These are phyloP conservation scores for Lagenidium giganteum DNA, from an alignment of 352 stramenopile genomes.

Conservation along the genomic window DNA sequence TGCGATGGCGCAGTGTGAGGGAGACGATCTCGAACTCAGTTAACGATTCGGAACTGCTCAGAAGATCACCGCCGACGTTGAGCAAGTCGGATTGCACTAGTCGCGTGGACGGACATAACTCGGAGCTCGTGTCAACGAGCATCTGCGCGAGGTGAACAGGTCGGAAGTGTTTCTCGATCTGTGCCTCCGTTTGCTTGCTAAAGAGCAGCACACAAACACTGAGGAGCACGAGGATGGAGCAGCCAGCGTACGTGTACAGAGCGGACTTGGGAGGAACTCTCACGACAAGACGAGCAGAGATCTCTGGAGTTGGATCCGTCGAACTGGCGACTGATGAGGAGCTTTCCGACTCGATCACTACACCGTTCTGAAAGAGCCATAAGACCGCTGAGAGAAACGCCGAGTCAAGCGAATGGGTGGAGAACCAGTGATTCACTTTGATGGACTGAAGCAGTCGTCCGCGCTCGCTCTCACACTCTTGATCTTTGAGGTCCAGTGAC, in stretches of 20 bases:
- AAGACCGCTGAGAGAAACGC: conserved; percentile 6
- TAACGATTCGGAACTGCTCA: conserved; percentile 12
- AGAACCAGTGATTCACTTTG: conserved; percentile 15
- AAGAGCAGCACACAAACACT: conserved; percentile 17
- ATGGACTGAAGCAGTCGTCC: conserved; percentile 13
- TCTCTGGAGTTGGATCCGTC: background rate
- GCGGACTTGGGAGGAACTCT: conserved; percentile 7
- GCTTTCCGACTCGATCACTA: conserved; percentile 1
- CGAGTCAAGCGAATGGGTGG: background rate
- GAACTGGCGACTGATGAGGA: background rate
- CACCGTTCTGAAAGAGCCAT: conserved; percentile 19
- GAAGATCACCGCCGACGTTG: conserved; percentile 12
- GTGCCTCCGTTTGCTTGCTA: conserved; percentile 16
- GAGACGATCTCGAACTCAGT: conserved; percentile 20
- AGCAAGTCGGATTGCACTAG: conserved; percentile 18
- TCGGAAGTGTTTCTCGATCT: conserved; percentile 16
- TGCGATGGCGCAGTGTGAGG: conserved; percentile 17
- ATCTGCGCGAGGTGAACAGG: conserved; percentile 19
- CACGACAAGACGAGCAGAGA: conserved; percentile 7
- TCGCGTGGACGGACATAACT: conserved; percentile 5
- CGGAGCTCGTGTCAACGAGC: conserved; percentile 10
- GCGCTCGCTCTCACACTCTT: conserved; percentile 12
- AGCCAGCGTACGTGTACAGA: conserved; percentile 13
- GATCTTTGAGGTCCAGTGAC: background rate
- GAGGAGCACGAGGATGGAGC: conserved; percentile 12